Base-by-base conservation (phyloP, 106 monocot species). In the Ottelia alismoides region DNA sequence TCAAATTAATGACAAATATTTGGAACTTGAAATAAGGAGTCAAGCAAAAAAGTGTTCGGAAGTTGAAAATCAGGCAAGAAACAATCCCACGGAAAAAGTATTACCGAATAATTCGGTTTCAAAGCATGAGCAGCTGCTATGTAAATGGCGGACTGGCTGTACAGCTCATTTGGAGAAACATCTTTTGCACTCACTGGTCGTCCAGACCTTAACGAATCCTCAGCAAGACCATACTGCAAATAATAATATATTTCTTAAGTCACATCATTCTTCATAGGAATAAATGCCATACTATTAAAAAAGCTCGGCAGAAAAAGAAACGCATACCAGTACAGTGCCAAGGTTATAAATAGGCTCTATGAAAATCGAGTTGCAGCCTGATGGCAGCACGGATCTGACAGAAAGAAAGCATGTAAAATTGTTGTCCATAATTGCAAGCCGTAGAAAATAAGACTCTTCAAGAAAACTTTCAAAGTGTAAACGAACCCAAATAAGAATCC, bases 281-380 rank as follows among this genome's bases (percentile, higher is more conserved):
- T n/a, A n/a, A n/a, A n/a, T n/a, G n/a, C n/a, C n/a, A n/a, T n/a
- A n/a, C n/a, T n/a, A n/a, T n/a, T n/a, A n/a, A n/a, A n/a, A n/a
- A n/a, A n/a, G n/a, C n/a, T n/a, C n/a, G n/a, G 26, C 1, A 52
- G 28, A 40, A 1, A 1, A n/a, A n/a, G n/a, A 22, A 70, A 22
- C 22, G 65, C 63, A 35, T 18, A 90, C 90, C 80, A 90, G 60
- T 55, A 90, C 90, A 53, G 90, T 90, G 46, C 90, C 90, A 30
- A 90, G 84, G 53, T 90, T 90, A 66, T 90, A 90, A 57, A 90
- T 90, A 69, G n/a, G 90, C 90, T 31, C 90, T 71, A 70, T 90
- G 90, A 47, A 90, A 90, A 81, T 90, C 90, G 75, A 90, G 84
- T 47, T 90, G 90, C 14, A 90, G 71, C 27, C 73, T 80, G 30